Conservation (phyloP, 208 protist species). For the Wallacemonas sp. region DNA sequence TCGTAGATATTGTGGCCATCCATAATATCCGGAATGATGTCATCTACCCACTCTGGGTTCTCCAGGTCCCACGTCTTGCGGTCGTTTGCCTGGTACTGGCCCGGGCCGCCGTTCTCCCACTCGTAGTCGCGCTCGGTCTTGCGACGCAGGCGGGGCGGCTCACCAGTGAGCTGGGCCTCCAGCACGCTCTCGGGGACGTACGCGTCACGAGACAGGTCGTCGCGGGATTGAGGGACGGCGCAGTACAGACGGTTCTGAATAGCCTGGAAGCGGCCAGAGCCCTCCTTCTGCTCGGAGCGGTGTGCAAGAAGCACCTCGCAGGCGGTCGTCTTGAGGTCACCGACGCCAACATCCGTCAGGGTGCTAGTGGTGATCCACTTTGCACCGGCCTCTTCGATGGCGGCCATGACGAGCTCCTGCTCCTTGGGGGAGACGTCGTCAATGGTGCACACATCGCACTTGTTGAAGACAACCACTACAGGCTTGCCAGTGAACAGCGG, state of each 20-base stretch:
- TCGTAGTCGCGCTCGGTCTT: slow-evolving; percentile 93
- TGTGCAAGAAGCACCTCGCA: slow-evolving; percentile 96
- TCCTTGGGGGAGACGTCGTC: slow-evolving; percentile 90
- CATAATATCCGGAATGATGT: slow-evolving; percentile 99
- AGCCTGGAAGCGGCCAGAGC: slow-evolving; percentile 89
- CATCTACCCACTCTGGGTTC: slow-evolving; percentile 97
- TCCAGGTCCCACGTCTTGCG: slow-evolving; percentile 92
- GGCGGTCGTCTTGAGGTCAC: slow-evolving; percentile 90
- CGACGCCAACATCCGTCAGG: slow-evolving; percentile 95
- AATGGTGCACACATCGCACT: slow-evolving; percentile 97
- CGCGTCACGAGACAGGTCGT: slow-evolving; percentile 75
- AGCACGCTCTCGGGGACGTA: slow-evolving; percentile 85
- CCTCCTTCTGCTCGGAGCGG: slow-evolving; percentile 95
- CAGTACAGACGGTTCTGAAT: slow-evolving; percentile 94
- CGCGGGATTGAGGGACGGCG: slow-evolving; percentile 85
- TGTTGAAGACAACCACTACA: slow-evolving; percentile 99
- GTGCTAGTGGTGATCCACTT: slow-evolving; percentile 95
- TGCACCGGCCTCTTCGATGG: slow-evolving; percentile 80
- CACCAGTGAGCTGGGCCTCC: slow-evolving; percentile 31
- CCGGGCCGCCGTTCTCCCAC: slow-evolving; percentile 92
- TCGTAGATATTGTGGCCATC: slow-evolving; percentile 99
- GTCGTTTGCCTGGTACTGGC: slow-evolving; percentile 90
- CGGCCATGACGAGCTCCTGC: slow-evolving; percentile 80
- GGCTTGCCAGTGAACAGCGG: slow-evolving; percentile 99
- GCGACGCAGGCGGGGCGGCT: slow-evolving; percentile 51